phyloP scores from a whole-genome alignment of 2,329 filamentous ascomycete species.

The Ascocoryne sarcoides region DNA sequence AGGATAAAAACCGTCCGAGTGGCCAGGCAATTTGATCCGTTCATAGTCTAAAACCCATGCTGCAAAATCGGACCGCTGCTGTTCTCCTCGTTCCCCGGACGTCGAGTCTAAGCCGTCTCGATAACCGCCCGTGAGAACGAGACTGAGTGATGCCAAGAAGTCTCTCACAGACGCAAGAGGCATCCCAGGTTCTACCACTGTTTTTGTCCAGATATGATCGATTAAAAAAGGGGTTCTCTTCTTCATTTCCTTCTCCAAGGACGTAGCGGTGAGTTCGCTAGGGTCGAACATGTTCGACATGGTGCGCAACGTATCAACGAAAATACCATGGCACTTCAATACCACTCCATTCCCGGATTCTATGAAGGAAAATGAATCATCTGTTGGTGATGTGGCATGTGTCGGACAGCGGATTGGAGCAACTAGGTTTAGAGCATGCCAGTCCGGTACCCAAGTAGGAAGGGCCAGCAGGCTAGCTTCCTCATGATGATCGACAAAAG shows the following conservation, averaged over 20 bases:
- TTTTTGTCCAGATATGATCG: conserved; percentile 10
- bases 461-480: conserved; percentile 6
- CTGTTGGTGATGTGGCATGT: conserved; percentile 2
- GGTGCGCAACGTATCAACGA: conserved; percentile 6
- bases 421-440: conserved; percentile 9
- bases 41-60: conserved; percentile 9
- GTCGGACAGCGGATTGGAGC: conserved; percentile 8
- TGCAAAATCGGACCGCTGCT: conserved; percentile 7
- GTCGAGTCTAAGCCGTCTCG: conserved; percentile 3
- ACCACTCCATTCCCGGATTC: conserved; percentile 3
- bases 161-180: conserved; percentile 2
- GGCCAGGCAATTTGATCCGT: conserved; percentile 1
- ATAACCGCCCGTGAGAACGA: conserved; percentile 9
- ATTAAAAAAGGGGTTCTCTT: conserved; percentile 11
- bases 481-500: conserved; percentile 12
- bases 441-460: conserved; percentile 13
- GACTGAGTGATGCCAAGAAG: conserved; percentile 4
- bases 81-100: conserved; percentile 3
- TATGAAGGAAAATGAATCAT: conserved; percentile 2
- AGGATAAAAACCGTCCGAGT: conserved; percentile 1
- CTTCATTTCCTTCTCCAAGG: conserved; percentile 6
- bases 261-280: conserved; percentile 10
- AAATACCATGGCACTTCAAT: conserved; percentile 6
- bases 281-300: conserved; percentile 10
- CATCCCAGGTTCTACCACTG: conserved; percentile 2